Percentiles rank a stretch among this genome's conserved stretches.
Conservation (phyloP, 202 grass and related monocot species). For the Saccharum hybrid region DNA sequence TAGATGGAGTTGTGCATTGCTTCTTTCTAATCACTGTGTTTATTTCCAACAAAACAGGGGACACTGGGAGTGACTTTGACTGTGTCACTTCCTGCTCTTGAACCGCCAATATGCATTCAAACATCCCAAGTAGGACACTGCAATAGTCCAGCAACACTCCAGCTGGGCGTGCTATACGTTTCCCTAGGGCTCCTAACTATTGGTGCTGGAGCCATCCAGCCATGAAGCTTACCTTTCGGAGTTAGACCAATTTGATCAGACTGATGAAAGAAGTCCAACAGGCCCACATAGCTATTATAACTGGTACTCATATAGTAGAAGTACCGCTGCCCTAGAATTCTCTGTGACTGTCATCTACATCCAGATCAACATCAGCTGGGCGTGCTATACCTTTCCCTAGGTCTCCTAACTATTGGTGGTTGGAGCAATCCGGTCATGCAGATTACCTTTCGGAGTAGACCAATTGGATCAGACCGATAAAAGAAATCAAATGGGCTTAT, state of each 20-base stretch:
- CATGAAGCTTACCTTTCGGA: constrained; percentile 70
- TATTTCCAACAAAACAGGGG: constrained; percentile 39
- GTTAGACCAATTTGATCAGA: constrained; percentile 69
- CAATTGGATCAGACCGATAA: constrained; percentile 65
- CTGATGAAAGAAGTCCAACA: constrained; percentile 49
- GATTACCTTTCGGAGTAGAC: constrained; percentile 81
- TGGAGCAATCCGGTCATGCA: constrained; percentile 66
- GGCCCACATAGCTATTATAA: constrained; percentile 70
- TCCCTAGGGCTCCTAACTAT: constrained; percentile 64
- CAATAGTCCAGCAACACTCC: constrained; percentile 53
- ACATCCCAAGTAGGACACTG: constrained; percentile 27
- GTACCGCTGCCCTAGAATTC: constrained; percentile 47
- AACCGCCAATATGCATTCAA: constrained; percentile 32
- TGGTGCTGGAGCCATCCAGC: constrained; percentile 59
- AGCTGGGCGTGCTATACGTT: constrained; percentile 57
- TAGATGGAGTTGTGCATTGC: not conserved
- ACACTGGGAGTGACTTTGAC: constrained; percentile 54
- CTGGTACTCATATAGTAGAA: constrained; percentile 59
- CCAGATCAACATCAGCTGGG: constrained; percentile 26
- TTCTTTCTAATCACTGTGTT: constrained; percentile 30
- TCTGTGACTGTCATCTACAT: constrained; percentile 59
- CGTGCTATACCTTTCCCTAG: constrained; percentile 64
- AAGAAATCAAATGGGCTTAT: constrained; percentile 49
- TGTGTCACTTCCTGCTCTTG: constrained; percentile 44
- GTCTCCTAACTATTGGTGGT: constrained; percentile 56